A percentile compares a stretch with the other conserved stretches of the same genome.
Evolutionary conservation across 164 flowering plant genomes (phyloP).

Genomic region (Vitis amurensis): DNA sequence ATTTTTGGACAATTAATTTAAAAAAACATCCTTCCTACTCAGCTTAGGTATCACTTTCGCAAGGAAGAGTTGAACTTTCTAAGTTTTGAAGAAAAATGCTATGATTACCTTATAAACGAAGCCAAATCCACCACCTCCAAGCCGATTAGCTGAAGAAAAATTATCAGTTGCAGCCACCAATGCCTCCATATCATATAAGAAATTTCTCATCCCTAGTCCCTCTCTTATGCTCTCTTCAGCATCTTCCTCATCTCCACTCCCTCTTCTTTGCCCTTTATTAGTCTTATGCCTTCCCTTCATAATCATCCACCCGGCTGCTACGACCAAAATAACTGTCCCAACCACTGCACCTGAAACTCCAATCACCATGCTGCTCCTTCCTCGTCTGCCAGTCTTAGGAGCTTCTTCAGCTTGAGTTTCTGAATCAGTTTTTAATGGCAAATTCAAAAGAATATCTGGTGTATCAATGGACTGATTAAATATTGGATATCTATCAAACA

Average conservation of each 20-base stretch:
- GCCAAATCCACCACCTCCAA: constrained; percentile 23
- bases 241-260: neutral
- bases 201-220: neutral
- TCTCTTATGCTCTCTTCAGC: neutral
- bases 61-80: neutral
- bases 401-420: neutral
- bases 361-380: neutral
- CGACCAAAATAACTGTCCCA: neutral
- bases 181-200: constrained; percentile 8
- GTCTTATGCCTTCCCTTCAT: neutral
- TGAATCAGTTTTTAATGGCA: neutral
- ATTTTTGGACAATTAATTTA: too few relatives aligned
- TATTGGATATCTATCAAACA: neutral
- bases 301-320: neutral
- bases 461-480: neutral
- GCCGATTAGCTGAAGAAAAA: constrained; percentile 11
- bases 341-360: constrained; percentile 2
- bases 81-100: neutral
- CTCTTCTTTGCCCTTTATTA: neutral
- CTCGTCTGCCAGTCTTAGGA: too few relatives aligned
- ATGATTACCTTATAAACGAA: constrained; percentile 4
- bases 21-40: too few relatives aligned
- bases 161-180: constrained; percentile 19
- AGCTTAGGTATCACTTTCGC: too few relatives aligned
- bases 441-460: neutral